Conservation (phyloP, 1,284 basidiomycete genomes). For the Chiua sp. region DNA sequence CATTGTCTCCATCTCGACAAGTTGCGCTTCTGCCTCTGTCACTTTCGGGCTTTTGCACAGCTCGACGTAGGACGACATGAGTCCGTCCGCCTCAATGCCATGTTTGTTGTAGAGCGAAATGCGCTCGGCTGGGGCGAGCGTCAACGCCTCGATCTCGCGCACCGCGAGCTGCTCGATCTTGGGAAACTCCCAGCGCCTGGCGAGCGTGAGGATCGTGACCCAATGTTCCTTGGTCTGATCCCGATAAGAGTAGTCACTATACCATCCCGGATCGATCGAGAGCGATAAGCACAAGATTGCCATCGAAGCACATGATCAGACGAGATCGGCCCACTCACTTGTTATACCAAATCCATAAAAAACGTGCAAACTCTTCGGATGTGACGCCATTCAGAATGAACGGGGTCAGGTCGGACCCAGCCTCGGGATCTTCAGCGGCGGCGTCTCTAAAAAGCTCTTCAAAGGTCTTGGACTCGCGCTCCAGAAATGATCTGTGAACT, state of each 20-base stretch:
- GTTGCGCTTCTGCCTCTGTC: slow-evolving; percentile 56
- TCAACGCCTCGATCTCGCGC: slow-evolving; percentile 32
- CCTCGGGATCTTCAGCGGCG: slow-evolving; percentile 31
- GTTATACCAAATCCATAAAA: slow-evolving; percentile 76
- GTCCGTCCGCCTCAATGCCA: slow-evolving; percentile 38
- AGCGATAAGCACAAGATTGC: not conserved
- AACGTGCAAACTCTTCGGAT: slow-evolving; percentile 55
- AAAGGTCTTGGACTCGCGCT: slow-evolving; percentile 64
- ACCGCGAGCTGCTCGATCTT: slow-evolving; percentile 30
- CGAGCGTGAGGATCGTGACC: slow-evolving; percentile 34
- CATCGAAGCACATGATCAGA: not conserved
- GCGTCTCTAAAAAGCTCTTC: slow-evolving; percentile 48
- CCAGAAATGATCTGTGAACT: slow-evolving; percentile 68
- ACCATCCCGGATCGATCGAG: not conserved
- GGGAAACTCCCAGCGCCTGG: slow-evolving; percentile 34
- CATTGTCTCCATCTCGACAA: slow-evolving; percentile 61
- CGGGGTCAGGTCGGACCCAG: slow-evolving; percentile 48
- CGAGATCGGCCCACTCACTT: slow-evolving; percentile 44
- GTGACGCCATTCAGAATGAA: slow-evolving; percentile 59
- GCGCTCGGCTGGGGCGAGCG: slow-evolving; percentile 42
- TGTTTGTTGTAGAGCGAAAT: slow-evolving; percentile 44
- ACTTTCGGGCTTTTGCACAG: slow-evolving; percentile 51
- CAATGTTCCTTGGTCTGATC: slow-evolving; percentile 27
- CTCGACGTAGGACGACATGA: slow-evolving; percentile 40
- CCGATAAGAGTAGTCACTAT: slow-evolving; percentile 31